phyloP scores from a whole-genome alignment of 2,329 filamentous ascomycete genomes.

The Cercospora canescens region DNA sequence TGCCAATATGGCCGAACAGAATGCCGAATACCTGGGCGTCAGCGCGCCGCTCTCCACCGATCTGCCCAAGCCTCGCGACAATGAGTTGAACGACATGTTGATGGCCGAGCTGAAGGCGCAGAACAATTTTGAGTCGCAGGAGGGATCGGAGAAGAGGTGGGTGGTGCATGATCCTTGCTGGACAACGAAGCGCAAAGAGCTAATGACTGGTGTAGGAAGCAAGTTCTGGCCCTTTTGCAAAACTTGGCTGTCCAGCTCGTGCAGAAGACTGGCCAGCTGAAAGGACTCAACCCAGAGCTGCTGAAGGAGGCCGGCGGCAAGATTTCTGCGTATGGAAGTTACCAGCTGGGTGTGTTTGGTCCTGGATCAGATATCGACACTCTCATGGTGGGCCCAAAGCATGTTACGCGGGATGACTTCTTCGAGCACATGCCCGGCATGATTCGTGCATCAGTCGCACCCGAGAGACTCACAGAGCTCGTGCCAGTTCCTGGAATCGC shows the following conservation, averaged over 20 bases:
- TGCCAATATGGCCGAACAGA: conserved; percentile 19
- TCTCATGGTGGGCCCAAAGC: conserved; percentile 85
- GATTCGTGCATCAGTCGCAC: conserved; percentile 72
- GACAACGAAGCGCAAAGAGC: conserved; percentile 6
- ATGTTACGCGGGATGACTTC: conserved; percentile 86
- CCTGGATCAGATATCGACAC: conserved; percentile 98
- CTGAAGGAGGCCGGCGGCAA: conserved; percentile 85
- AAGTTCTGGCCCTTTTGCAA: conserved; percentile 75
- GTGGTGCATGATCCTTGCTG: not conserved
- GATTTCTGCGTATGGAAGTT: conserved; percentile 95
- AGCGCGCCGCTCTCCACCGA: conserved; percentile 68
- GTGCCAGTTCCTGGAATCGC: conserved; percentile 85
- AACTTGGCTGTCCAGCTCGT: conserved; percentile 84
- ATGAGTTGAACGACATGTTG: conserved; percentile 73
- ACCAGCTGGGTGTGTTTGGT: conserved; percentile 88
- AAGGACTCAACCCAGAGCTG: conserved; percentile 71
- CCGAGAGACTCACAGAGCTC: conserved; percentile 80
- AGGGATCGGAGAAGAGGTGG: conserved; percentile 82
- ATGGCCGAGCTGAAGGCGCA: conserved; percentile 82
- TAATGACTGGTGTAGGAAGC: conserved; percentile 53
- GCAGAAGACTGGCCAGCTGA: conserved; percentile 72
- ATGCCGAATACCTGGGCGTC: conserved; percentile 20
- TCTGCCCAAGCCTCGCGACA: conserved; percentile 75
- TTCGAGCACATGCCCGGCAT: conserved; percentile 84
- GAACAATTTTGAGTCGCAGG: conserved; percentile 84